phyloP scores from a whole-genome alignment of 352 stramenopile species.

The Phytophthora hybrid region DNA sequence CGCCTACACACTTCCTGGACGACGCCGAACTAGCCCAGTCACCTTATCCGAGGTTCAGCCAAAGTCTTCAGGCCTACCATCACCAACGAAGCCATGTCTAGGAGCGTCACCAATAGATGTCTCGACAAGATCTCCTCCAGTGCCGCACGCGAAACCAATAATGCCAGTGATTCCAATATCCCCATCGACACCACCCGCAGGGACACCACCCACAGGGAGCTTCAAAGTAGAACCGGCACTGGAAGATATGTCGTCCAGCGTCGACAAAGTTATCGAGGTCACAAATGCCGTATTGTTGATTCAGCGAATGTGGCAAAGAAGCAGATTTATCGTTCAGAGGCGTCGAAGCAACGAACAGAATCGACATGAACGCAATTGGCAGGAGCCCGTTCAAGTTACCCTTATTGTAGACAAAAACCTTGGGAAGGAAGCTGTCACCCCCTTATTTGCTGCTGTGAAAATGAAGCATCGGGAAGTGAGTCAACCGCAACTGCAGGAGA shows the following conservation, averaged over 20 bases:
- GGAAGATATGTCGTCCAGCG: neutral
- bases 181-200: neutral
- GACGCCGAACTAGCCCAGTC: neutral
- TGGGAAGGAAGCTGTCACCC: neutral
- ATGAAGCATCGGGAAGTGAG: neutral
- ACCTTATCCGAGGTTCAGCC: neutral
- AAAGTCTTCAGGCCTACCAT: neutral
- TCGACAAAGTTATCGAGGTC: slow-evolving; percentile 11
- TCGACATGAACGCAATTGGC: neutral
- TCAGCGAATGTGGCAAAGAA: slow-evolving; percentile 23
- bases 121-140: slow-evolving; percentile 9
- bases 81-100: neutral
- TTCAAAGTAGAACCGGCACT: neutral
- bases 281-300: slow-evolving; percentile 19
- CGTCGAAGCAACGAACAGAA: neutral
- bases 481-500: neutral
- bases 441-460: slow-evolving; percentile 17
- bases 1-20: neutral
- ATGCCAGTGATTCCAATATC: slow-evolving; percentile 24
- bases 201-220: neutral
- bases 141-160: slow-evolving; percentile 35
- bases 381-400: slow-evolving; percentile 4
- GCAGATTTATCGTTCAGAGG: neutral
- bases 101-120: neutral
- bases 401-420: slow-evolving; percentile 29